Percentiles rank a stretch among this genome's conserved stretches.
Conservation (phyloP, 768 basidiomycete genomes). For the Lentinula raphanica region DNA sequence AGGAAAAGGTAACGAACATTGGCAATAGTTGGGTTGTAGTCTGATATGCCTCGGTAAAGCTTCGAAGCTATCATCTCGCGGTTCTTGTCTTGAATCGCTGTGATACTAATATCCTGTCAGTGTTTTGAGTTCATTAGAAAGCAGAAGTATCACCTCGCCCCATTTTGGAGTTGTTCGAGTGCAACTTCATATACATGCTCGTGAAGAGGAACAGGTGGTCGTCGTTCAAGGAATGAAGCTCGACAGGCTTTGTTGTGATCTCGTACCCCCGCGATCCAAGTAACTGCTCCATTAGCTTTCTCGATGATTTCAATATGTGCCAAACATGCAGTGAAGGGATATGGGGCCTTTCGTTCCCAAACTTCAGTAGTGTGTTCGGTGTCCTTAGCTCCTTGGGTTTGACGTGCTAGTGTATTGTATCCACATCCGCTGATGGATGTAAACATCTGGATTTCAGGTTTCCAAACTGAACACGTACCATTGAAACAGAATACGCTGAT, state of each 20-base stretch:
- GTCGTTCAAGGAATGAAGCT: conserved; percentile 10
- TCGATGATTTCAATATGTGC: conserved; percentile 30
- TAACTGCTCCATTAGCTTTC: conserved; percentile 9
- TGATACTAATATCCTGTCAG: too few relatives aligned
- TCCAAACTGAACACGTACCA: too few relatives aligned
- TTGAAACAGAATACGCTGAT: too few relatives aligned
- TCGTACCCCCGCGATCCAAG: conserved; percentile 20
- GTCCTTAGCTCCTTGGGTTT: neutral
- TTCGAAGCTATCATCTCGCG: conserved; percentile 1
- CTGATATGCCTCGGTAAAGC: conserved; percentile 6
- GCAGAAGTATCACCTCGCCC: conserved; percentile 8
- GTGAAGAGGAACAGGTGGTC: conserved; percentile 28
- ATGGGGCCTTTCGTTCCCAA: conserved; percentile 2
- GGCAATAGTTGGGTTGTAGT: neutral
- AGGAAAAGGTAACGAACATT: conserved; percentile 18
- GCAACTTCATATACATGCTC: conserved; percentile 14
- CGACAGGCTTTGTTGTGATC: conserved; percentile 24
- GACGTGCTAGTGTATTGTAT: neutral
- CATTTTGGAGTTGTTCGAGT: conserved; percentile 14
- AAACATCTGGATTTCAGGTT: too few relatives aligned
- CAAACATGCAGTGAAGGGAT: conserved; percentile 26
- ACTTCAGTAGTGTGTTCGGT: neutral
- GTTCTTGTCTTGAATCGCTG: conserved; percentile 11
- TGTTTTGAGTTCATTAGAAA: too few relatives aligned
- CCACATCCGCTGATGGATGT: too few relatives aligned